Conservation (phyloP, 139 green algal genomes). For the Tetradesmus lagerheimii region DNA sequence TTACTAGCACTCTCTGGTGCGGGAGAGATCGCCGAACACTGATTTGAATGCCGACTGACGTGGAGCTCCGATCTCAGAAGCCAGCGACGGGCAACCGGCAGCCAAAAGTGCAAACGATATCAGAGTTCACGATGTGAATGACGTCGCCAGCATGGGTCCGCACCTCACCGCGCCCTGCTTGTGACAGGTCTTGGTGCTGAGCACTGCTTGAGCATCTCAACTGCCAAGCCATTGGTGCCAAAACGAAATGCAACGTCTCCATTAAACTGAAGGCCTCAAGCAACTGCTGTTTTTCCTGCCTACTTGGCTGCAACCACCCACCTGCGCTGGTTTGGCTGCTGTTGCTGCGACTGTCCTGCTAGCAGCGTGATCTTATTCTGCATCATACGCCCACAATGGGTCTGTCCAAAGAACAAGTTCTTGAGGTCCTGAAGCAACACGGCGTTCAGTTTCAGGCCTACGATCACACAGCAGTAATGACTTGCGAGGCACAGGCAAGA, state of each 20-base stretch:
- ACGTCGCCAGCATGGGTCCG: no score
- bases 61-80: neutral
- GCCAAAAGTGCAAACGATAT: no score
- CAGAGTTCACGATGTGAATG: no score
- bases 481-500: constrained; percentile 38
- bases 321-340: neutral
- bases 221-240: neutral
- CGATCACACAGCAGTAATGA: constrained; percentile 42
- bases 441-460: constrained; percentile 25
- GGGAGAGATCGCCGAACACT: neutral
- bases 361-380: neutral
- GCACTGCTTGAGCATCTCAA: no score
- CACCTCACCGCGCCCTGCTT: no score
- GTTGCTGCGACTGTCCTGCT: neutral
- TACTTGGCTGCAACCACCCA: neutral
- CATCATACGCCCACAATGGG: neutral
- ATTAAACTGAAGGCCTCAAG: neutral
- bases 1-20: no score
- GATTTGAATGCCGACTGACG: neutral
- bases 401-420: constrained; percentile 12
- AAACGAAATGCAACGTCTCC: neutral
- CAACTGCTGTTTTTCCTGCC: neutral
- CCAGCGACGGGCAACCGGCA: neutral
- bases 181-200: no score
- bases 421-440: constrained; percentile 33